Evolutionary conservation across 768 basidiomycete genomes (phyloP).

Genomic region (Hypholoma fasciculare): DNA sequence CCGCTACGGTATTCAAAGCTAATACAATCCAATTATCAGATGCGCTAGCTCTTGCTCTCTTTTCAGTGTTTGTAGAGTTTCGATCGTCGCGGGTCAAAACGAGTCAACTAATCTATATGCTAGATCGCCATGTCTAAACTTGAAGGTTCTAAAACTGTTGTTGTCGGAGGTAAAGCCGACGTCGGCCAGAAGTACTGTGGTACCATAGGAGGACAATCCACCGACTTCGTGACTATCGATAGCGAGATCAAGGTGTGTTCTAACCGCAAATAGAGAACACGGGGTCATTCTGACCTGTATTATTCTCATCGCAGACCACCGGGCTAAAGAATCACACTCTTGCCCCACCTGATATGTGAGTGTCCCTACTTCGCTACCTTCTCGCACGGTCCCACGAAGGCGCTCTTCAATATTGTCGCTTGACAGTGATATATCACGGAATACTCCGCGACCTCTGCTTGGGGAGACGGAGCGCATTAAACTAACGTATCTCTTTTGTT

Average conservation of each 20-base stretch:
- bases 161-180: conserved; percentile 51
- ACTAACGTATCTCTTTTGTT: too few species aligned
- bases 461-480: too few species aligned
- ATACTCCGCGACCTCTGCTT: neutral
- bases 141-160: conserved; percentile 56
- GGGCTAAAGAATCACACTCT: conserved; percentile 52
- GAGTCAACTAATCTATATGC: conserved; percentile 30
- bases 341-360: conserved; percentile 63
- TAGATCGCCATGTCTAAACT: conserved; percentile 63
- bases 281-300: neutral
- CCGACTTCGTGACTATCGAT: conserved; percentile 58
- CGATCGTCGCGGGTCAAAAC: neutral
- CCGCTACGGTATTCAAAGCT: neutral
- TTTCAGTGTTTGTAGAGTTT: conserved; percentile 40
- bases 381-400: too few species aligned
- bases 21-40: conserved; percentile 22
- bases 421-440: neutral
- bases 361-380: neutral
- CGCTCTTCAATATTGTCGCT: neutral
- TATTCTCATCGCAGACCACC: conserved; percentile 35
- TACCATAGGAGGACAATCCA: conserved; percentile 63
- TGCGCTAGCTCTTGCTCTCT: conserved; percentile 50
- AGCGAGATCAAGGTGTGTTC: conserved; percentile 53
- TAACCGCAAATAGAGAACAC: neutral
- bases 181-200: conserved; percentile 59